Percentiles rank a stretch among this genome's conserved stretches.
Evolutionary conservation across 257 asterid genomes (phyloP).

Genomic region (Echites panduratus): DNA sequence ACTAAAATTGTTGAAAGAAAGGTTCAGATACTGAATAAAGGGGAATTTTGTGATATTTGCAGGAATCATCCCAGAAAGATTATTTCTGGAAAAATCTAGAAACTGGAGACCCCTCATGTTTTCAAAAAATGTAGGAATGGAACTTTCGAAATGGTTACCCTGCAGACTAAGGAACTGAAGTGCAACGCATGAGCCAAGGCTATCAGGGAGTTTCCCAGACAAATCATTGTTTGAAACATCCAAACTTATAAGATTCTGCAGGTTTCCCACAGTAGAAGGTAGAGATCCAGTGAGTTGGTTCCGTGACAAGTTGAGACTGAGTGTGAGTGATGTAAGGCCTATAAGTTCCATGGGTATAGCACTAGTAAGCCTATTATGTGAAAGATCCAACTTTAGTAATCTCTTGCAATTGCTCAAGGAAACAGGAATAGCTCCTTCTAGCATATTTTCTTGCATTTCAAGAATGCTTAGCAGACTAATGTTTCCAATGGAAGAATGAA

Average conservation of each 20-base stretch:
- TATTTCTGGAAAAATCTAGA: slow-evolving; percentile 5
- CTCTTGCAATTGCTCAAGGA: not conserved
- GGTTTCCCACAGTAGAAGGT: not conserved
- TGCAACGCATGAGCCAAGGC: not conserved
- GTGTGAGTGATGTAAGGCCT: slow-evolving; percentile 3
- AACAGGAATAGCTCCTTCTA: slow-evolving; percentile 6
- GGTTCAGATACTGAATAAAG: not conserved
- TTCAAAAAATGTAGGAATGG: not conserved
- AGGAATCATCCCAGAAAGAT: slow-evolving; percentile 1
- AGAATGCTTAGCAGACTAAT: not conserved
- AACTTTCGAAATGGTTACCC: not conserved
- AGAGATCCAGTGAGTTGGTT: slow-evolving; percentile 7
- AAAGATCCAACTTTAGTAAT: slow-evolving; percentile 2
- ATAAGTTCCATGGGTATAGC: not conserved
- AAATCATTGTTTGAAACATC: slow-evolving; percentile 2
- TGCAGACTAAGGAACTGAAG: not conserved
- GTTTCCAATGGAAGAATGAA: slow-evolving; percentile 9
- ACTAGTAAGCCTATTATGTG: slow-evolving; percentile 4
- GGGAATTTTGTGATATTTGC: not conserved
- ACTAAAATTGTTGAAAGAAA: slow-evolving; percentile 5
- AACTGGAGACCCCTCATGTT: not conserved
- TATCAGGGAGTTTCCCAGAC: not conserved
- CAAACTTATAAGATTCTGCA: not conserved
- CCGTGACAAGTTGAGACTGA: not conserved
- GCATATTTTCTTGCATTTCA: slow-evolving; percentile 4